Evolutionary conservation across 2,329 filamentous ascomycete genomes (phyloP), one percentile per base, ranked within the genome.

Genomic region (Fusarium concolor): DNA sequence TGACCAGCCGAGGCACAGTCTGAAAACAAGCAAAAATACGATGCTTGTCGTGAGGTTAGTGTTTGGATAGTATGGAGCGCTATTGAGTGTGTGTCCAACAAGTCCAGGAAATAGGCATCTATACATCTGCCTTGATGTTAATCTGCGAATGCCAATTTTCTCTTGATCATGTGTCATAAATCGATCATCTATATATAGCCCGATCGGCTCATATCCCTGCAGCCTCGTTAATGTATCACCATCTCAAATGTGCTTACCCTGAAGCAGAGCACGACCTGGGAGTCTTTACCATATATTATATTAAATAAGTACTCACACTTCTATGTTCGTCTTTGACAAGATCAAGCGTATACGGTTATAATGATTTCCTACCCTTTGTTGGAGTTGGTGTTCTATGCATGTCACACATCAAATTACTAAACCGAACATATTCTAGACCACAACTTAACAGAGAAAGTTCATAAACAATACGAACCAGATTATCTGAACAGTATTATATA

Each of bases 231-330:
- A 10, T 29, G n/a, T n/a, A 20, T 50, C 31, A 44, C 10, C 4
- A 28, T 60, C 31, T 33, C 7, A 33, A 26, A 43, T 18, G n/a
- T 33, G 31, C 38, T 18, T 61, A 61, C 57, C 57, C 57, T 61
- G 33, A 60, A 42, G 26, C 39, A 12, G 6, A 33, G 28, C 12
- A 11, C 9, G 22, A 12, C 6, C 1, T 15, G 8, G 24, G 4
- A 26, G 26, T 26, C 26, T 26, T 26, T 7, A 24, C 9, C 26
- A 6, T 26, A 26, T 26, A 26, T 26, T 26, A 26, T 26, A 26
- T 26, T 9, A 26, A 26, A 26, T 26, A 26, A 4, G 8, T 4
- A 26, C 3, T 9, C 3, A 26, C 26, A 7, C 5, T 10, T 26
- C 6, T 26, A 10, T 31, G 5, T 12, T 31, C 29, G 10, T 12